Percentiles rank a stretch among this genome's conserved stretches.
phyloP scores from a whole-genome alignment of 1,139 yeast genomes.

The Hyphopichia wangnamkhiaoensis region DNA sequence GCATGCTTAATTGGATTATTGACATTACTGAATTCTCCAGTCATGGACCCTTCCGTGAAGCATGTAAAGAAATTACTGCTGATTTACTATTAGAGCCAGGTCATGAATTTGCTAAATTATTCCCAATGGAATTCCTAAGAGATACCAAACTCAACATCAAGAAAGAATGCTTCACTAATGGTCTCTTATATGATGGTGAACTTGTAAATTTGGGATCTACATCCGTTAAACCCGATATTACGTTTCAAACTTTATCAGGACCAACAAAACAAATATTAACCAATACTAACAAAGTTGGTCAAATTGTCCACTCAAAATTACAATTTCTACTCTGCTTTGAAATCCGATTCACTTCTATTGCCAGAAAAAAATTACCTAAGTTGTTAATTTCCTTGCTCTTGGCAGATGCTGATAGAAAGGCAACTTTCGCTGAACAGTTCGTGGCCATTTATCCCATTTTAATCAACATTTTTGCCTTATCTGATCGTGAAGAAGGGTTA shows the following conservation, averaged over 20 bases:
- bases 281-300: background rate
- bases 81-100: constrained; percentile 32
- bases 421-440: constrained; percentile 51
- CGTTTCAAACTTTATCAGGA: constrained; percentile 13
- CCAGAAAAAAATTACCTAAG: constrained; percentile 48
- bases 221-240: constrained; percentile 13
- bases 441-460: constrained; percentile 57
- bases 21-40: constrained; percentile 35
- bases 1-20: constrained; percentile 52
- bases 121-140: constrained; percentile 23
- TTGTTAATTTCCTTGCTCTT: constrained; percentile 56
- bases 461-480: constrained; percentile 43
- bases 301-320: constrained; percentile 37
- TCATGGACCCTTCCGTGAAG: constrained; percentile 25
- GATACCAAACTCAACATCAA: constrained; percentile 15
- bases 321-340: constrained; percentile 59
- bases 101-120: constrained; percentile 23
- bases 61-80: constrained; percentile 23
- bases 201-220: constrained; percentile 25
- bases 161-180: constrained; percentile 30
- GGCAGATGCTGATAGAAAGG: constrained; percentile 47
- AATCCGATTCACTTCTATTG: constrained; percentile 51
- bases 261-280: constrained; percentile 8
- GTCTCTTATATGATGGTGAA: constrained; percentile 29
- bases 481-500: constrained; percentile 68